These are phyloP conservation scores for Peniophora sp. DNA, from an alignment of 1,284 basidiomycete species.

Conservation along the genomic window DNA sequence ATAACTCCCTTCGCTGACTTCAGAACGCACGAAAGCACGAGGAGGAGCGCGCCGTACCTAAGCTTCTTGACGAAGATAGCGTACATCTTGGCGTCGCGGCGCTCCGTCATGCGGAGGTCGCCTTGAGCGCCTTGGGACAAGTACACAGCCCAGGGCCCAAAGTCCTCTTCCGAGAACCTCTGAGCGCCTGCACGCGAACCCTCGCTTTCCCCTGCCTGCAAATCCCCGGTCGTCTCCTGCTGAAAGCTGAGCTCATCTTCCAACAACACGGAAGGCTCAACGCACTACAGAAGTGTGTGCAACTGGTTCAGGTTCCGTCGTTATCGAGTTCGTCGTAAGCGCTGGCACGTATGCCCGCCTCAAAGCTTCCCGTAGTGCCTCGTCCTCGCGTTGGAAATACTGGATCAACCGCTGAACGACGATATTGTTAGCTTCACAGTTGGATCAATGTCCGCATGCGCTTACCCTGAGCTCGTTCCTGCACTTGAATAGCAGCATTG, in stretches of 20 bases:
- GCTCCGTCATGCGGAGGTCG: conserved; percentile 32
- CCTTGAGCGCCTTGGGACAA: conserved; percentile 36
- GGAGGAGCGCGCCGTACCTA: conserved; percentile 24
- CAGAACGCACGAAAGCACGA: background rate
- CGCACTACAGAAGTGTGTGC: conserved; percentile 14
- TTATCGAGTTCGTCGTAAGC: conserved; percentile 14
- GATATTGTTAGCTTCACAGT: background rate
- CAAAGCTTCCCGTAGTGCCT: too few relatives aligned
- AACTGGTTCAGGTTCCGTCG: background rate
- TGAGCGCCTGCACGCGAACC: too few relatives aligned
- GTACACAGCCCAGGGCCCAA: conserved; percentile 46
- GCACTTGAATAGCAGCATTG: conserved; percentile 15
- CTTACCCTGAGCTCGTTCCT: conserved; percentile 19
- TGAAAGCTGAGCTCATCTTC: conserved; percentile 41
- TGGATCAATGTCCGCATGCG: conserved; percentile 7
- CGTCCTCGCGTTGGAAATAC: conserved; percentile 10
- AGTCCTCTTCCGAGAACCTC: conserved; percentile 26
- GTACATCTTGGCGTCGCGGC: conserved; percentile 33
- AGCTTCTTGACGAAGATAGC: conserved; percentile 51
- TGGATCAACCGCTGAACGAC: conserved; percentile 11
- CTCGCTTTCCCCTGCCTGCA: too few relatives aligned
- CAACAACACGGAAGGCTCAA: conserved; percentile 29
- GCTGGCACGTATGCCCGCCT: conserved; percentile 6
- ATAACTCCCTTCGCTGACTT: conserved; percentile 40
- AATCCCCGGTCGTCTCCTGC: too few relatives aligned